A percentile compares a stretch with the other conserved stretches of the same genome.
Evolutionary conservation across 2,329 filamentous ascomycete genomes (phyloP).

Genomic region (Fusarium sp.): DNA sequence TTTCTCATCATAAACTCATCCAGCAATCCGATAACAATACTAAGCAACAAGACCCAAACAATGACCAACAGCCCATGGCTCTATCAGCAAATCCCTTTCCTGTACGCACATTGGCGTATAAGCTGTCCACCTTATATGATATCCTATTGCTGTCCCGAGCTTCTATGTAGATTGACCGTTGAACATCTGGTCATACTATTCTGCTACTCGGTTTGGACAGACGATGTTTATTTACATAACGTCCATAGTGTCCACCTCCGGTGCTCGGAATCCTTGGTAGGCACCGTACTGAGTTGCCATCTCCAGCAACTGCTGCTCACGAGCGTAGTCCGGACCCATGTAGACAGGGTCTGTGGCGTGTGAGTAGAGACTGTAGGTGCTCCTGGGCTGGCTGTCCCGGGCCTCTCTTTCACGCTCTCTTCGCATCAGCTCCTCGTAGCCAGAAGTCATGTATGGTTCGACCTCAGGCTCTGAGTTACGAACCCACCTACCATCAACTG

Average conservation of each 20-base stretch:
- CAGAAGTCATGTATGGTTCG: constrained; percentile 86
- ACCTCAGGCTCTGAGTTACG: constrained; percentile 55
- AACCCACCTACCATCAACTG: constrained; percentile 63
- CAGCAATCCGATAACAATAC: constrained; percentile 22
- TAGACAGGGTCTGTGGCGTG: constrained; percentile 77
- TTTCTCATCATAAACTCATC: constrained; percentile 22
- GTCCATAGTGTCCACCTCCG: constrained; percentile 61
- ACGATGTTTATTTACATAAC: constrained; percentile 47
- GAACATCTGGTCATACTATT: constrained; percentile 21
- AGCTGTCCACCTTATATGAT: constrained; percentile 5
- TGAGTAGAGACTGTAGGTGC: constrained; percentile 61
- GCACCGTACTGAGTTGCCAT: constrained; percentile 77
- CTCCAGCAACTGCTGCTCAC: constrained; percentile 60
- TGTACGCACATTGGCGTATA: background rate
- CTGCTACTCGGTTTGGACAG: constrained; percentile 13
- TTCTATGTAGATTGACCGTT: constrained; percentile 14
- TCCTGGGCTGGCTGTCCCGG: constrained; percentile 49
- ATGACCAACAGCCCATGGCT: constrained; percentile 12
- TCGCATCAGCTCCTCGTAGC: constrained; percentile 76
- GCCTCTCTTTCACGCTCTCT: constrained; percentile 65
- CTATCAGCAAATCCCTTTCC: background rate
- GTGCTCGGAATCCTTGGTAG: constrained; percentile 59
- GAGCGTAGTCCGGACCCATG: constrained; percentile 55
- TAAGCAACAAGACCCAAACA: constrained; percentile 26
- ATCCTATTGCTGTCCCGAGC: background rate